Conservation (phyloP, 2,329 filamentous ascomycete species). For the Xylaria sp. region DNA sequence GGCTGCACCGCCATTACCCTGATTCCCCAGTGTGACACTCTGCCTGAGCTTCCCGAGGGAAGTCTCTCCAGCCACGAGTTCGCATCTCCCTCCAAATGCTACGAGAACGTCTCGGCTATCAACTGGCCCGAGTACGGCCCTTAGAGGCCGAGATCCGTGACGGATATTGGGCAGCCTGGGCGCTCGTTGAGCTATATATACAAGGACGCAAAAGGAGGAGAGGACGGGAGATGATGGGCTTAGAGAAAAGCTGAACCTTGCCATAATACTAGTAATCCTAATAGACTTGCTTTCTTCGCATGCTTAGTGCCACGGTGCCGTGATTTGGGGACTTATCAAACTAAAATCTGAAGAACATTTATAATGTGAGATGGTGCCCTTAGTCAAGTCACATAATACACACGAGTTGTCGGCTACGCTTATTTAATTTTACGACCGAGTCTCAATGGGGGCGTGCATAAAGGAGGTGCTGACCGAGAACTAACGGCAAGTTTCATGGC, state of each 20-base stretch:
- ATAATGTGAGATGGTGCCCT: no score
- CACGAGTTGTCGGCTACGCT: no score
- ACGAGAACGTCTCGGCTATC: conserved; percentile 54
- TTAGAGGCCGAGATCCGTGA: conserved; percentile 6
- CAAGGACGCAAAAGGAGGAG: neutral
- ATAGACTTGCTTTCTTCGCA: conserved; percentile 15
- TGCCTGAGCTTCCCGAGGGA: conserved; percentile 53
- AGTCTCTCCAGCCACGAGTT: conserved; percentile 55
- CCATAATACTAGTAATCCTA: conserved; percentile 25
- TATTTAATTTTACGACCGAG: no score
- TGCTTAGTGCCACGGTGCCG: neutral
- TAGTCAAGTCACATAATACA: no score
- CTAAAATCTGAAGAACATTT: neutral
- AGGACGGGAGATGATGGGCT: neutral
- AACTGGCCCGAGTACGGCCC: conserved; percentile 52
- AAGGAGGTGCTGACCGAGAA: no score
- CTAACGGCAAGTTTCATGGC: no score
- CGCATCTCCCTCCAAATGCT: conserved; percentile 54
- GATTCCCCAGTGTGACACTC: conserved; percentile 56
- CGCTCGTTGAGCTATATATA: neutral
- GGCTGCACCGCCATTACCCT: conserved; percentile 58
- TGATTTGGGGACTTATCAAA: neutral
- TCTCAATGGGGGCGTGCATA: no score
- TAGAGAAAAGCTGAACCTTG: conserved; percentile 2
- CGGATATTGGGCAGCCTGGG: neutral